A percentile compares a stretch with the other conserved stretches of the same genome.
Conservation (phyloP, 305 asterid species). For the Rubia peregrina region DNA sequence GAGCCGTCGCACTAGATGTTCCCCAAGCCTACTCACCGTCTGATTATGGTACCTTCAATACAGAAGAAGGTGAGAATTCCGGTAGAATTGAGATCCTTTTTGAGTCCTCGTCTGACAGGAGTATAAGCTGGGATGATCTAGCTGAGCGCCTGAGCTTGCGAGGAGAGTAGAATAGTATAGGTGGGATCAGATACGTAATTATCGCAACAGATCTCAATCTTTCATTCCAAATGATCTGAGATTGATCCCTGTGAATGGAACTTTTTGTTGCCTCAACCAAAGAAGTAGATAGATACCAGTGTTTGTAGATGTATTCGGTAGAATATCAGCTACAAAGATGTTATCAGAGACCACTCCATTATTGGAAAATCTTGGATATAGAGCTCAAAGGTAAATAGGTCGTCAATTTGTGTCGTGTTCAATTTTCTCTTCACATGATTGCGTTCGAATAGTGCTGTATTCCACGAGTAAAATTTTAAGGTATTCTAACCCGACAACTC, state of each 20-base stretch:
- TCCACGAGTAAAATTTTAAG: not conserved
- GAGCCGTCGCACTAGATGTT: conserved; percentile 73
- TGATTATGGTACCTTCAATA: conserved; percentile 62
- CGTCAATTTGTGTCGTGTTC: not conserved
- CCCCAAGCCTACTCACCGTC: conserved; percentile 72
- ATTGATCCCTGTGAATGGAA: too few species aligned
- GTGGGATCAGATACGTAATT: conserved; percentile 10
- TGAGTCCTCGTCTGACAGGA: conserved; percentile 16
- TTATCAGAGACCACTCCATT: not conserved
- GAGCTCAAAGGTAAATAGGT: not conserved
- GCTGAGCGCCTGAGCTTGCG: conserved; percentile 17
- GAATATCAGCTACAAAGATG: not conserved
- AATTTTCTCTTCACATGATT: not conserved
- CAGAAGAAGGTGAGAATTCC: conserved; percentile 45
- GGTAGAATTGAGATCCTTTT: conserved; percentile 23
- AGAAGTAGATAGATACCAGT: not conserved
- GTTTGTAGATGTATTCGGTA: not conserved
- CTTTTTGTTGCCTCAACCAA: not conserved
- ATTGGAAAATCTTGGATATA: not conserved
- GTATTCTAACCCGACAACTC: too few species aligned
- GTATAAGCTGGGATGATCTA: conserved; percentile 25
- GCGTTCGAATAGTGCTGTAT: not conserved
- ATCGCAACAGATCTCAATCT: conserved; percentile 22
- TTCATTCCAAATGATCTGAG: conserved; percentile 12
- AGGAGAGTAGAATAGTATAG: conserved; percentile 11